These are phyloP conservation scores for Candolleomyces eurysporus DNA, from an alignment of 768 basidiomycete species.

Conservation along the genomic window DNA sequence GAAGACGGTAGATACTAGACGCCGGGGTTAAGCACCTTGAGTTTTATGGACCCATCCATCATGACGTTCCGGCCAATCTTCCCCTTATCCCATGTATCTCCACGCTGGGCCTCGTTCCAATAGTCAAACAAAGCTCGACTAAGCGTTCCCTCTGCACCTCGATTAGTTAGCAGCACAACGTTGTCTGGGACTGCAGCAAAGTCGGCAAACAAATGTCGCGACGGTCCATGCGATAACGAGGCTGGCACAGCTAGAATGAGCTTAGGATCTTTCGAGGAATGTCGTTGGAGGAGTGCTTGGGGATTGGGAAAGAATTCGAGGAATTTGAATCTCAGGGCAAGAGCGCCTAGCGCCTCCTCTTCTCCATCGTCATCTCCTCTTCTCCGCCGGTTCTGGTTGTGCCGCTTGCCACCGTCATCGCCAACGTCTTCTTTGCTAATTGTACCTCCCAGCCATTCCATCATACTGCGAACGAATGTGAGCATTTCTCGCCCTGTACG, in stretches of 20 bases:
- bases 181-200: constrained; percentile 84
- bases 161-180: constrained; percentile 80
- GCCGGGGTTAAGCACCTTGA: constrained; percentile 52
- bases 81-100: constrained; percentile 85
- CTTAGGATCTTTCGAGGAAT: constrained; percentile 88
- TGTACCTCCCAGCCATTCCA: constrained; percentile 98
- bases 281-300: constrained; percentile 73
- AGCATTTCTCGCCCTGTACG: constrained; percentile 91
- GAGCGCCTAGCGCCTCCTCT: constrained; percentile 81
- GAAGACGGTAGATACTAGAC: neutral
- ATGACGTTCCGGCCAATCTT: constrained; percentile 84
- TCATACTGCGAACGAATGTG: constrained; percentile 92
- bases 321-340: constrained; percentile 88
- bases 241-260: constrained; percentile 92
- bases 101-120: constrained; percentile 84
- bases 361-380: constrained; percentile 68
- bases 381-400: constrained; percentile 48
- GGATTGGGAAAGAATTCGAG: constrained; percentile 91
- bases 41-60: constrained; percentile 67
- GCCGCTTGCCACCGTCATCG: constrained; percentile 62
- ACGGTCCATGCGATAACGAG: constrained; percentile 89
- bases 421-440: constrained; percentile 91
- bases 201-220: constrained; percentile 79
- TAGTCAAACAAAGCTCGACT: constrained; percentile 74
- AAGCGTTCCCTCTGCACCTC: constrained; percentile 79